Evolutionary conservation across 1,284 basidiomycete species (phyloP), one percentile per base, ranked within the genome.

Genomic region (Ustilago hordei): DNA sequence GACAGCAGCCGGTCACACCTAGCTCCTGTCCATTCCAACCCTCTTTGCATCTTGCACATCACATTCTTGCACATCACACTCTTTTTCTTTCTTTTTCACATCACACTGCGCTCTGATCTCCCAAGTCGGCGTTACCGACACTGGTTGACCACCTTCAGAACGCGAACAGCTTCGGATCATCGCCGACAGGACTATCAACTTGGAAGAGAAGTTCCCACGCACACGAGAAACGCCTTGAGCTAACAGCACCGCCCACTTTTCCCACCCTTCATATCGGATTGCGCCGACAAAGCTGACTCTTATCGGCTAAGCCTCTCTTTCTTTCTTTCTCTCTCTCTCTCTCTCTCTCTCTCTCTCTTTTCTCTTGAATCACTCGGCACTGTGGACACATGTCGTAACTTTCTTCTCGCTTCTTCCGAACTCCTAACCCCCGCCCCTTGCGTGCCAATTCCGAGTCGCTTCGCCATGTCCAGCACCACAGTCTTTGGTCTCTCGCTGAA

Each of bases 401-500:
- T 39, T 57, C 11, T 15, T 19, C 2, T 23, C 12, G 19, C 56
- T 57, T 17, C 28, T 28, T 39, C n/a, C 63, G 12, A 28, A 56
- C 19, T 15, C 36, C 31, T 32, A 31, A 19, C 43, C 15, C 43
- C 17, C 48, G 23, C 15, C 64, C n/a, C 57, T 19, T n/a, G n/a
- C 4, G 57, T 60, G 57, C 13, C 12, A 7, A 13, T 11, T 31
- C 50, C 35, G 41, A 38, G 23, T 34, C 19, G 39, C 60, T 47
- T 50, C 56, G 36, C 36, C 59, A 67, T 71, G 64, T 61, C 61
- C 36, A 60, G 31, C 62, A 58, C 69, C 9, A 28, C 23, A 28
- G 55, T 64, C 28, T 63, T 69, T 45, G 75, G 75, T 34, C 43
- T 77, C 47, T 45, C 66, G 19, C 71, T 78, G 57, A 81, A 81